Evolutionary conservation across 176 grass and related monocot species (phyloP), one percentile per base, ranked within the genome.

Genomic region (Ananas comosus): DNA sequence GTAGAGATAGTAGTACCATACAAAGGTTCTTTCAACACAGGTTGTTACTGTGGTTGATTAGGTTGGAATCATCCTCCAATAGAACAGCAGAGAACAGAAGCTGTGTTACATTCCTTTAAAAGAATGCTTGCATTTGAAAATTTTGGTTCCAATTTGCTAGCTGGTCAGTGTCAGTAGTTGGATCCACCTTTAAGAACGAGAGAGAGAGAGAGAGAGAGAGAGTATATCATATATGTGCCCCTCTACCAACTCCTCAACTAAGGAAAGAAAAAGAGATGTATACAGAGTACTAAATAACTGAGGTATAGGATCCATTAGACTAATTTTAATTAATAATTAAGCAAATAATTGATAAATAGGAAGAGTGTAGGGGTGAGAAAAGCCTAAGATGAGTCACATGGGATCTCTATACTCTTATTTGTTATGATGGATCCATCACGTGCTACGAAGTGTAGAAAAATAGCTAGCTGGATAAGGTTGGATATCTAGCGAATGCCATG

Each of bases 241-340:
- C 72, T 74, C 74, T 56, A 81, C 74, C 77, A 76, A 79, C 83
- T 72, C 75, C 83, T 72, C 83, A 85, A 73, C 64, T 78, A 82
- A 84, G 79, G 77, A 81, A 89, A 84, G 74, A 74, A 49, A 61
- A 70, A 67, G 59, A 57, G 13, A 13, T 75, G 48, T 50, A 80
- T 76, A 84, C 83, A 64, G 64, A 85, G 33, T 7, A 42, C 33
- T 7, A 42, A 65, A 75, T 64, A 75, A 16, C 9, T 24, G 29
- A 63, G 65, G 29, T 51, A 75, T 24, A 25, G 48, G 18, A 14
- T 53, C 29, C 19, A 19, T 49, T 16, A 54, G 56, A 73, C 25
- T 81, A 19, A 47, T 56, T 48, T 29, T 72, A 79, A 53, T 50
- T 59, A 13, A 11, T 64, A 22, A 12, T 78, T 74, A 66, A 75